phyloP scores from a whole-genome alignment of 1,284 basidiomycete genomes.

The Erythrobasidium hasegawianum region DNA sequence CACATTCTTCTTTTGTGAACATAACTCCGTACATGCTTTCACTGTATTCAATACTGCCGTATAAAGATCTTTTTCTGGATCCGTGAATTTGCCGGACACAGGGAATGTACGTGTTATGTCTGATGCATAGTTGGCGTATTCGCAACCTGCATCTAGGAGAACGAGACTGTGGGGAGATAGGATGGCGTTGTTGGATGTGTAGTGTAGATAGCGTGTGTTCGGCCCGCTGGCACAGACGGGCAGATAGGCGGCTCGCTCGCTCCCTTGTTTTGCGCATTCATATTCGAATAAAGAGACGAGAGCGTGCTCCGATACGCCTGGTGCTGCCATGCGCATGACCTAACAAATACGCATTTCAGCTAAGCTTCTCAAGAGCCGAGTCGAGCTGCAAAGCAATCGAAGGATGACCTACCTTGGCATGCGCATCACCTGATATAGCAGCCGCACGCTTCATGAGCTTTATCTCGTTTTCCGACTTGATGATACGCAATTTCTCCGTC shows the following conservation, averaged over 20 bases:
- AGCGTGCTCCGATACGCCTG: constrained; percentile 67
- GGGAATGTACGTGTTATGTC: constrained; percentile 96
- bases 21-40: constrained; percentile 63
- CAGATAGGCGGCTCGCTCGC: constrained; percentile 81
- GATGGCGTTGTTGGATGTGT: constrained; percentile 80
- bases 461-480: constrained; percentile 70
- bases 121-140: constrained; percentile 78
- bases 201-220: constrained; percentile 76
- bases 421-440: constrained; percentile 68
- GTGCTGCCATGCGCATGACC: constrained; percentile 70
- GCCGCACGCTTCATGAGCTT: constrained; percentile 68
- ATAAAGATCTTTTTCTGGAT: constrained; percentile 83
- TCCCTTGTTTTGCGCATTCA: constrained; percentile 68
- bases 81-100: constrained; percentile 70
- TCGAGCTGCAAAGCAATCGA: too few relatives aligned
- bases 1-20: constrained; percentile 57
- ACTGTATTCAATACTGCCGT: constrained; percentile 70
- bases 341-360: too few relatives aligned
- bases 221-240: constrained; percentile 85
- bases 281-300: constrained; percentile 87
- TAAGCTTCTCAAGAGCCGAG: too few relatives aligned
- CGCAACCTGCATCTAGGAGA: constrained; percentile 68
- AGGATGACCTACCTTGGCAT: constrained; percentile 64
- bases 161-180: constrained; percentile 70
- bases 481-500: constrained; percentile 60